Conservation (phyloP, 78 protist species). For the Corallochytrium limacisporum region DNA sequence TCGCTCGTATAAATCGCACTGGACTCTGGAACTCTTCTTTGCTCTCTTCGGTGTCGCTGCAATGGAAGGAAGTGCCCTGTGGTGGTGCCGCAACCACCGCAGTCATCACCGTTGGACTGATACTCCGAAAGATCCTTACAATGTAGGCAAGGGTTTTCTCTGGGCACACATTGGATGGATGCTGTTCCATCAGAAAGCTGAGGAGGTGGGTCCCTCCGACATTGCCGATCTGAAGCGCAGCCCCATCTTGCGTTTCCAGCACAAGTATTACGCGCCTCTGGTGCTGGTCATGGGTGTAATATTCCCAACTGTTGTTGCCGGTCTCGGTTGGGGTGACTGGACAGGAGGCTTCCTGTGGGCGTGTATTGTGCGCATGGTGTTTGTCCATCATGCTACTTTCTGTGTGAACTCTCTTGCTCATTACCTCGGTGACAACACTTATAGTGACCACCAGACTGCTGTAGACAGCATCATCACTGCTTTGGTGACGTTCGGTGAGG, state of each 20-base stretch:
- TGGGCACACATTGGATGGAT: conserved; percentile 50
- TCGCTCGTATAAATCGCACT: conserved; percentile 18
- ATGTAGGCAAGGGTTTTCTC: conserved; percentile 17
- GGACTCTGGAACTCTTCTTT: not conserved
- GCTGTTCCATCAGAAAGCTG: conserved; percentile 14
- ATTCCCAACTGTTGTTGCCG: not conserved
- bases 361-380: not conserved
- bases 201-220: not conserved
- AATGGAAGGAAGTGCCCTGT: conserved; percentile 23
- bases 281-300: conserved; percentile 1
- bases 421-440: conserved; percentile 17
- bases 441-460: not conserved
- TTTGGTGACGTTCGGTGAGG: conserved; percentile 44
- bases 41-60: conserved; percentile 9
- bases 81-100: conserved; percentile 41
- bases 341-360: not conserved
- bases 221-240: conserved; percentile 12
- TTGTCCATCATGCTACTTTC: conserved; percentile 40
- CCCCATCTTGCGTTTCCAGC: conserved; percentile 20
- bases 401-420: conserved; percentile 50
- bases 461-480: conserved; percentile 13
- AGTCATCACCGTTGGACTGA: conserved; percentile 38
- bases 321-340: conserved; percentile 2
- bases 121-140: conserved; percentile 42
- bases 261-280: conserved; percentile 15